Base-by-base conservation (phyloP, 1,284 basidiomycete species). In the Taiwanofungus camphoratus region DNA sequence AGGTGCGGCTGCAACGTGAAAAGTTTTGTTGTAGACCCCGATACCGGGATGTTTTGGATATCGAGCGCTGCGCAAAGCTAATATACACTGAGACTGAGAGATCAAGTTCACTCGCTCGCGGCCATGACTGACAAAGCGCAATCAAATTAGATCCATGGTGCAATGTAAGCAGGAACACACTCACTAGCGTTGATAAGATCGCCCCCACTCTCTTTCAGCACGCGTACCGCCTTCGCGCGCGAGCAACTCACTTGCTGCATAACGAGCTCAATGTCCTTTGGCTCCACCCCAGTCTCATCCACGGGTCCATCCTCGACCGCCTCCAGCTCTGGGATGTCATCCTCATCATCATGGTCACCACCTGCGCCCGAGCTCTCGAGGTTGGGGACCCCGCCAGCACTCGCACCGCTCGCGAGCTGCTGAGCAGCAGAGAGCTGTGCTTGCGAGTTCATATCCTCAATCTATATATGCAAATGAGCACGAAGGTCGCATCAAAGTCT, bases 251-350 rank as follows among this genome's bases (percentile, higher is more conserved):
- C 79, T 73, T 95, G 92, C 47, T 80, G 76, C 74, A 97, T 92
- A 44, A 99, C 91, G 46, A 96, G 80, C 56, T 97, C 91, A 53
- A 96, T 92, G 64, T 99, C 95, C 68, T 96, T 94, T 44, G 89
- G 77, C 54, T 96, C 92, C 45, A 97, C 78, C 45, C 84, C 87
- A 29, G 81, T 82, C 67, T 89, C 88, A 53, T 88, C 87, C 22
- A 86, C 70, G 36, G 78, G 74, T 11, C 78, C 85, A 53, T 91
- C 84, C 50, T 91, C 87, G 13, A 77, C 70, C 18, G 78, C 80
- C 65, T 91, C 87, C 29, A 90, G 78, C 48, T 88, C 87, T 45
- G 90, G 89, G 37, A 89, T 79, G 41, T 91, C 87, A 30, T 88
- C 85, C 24, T 79, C 79, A 42, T 87, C 82, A 3, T 85, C 82